Evolutionary conservation across 2,329 filamentous ascomycete species (phyloP).

Genomic region (Fusarium concolor): DNA sequence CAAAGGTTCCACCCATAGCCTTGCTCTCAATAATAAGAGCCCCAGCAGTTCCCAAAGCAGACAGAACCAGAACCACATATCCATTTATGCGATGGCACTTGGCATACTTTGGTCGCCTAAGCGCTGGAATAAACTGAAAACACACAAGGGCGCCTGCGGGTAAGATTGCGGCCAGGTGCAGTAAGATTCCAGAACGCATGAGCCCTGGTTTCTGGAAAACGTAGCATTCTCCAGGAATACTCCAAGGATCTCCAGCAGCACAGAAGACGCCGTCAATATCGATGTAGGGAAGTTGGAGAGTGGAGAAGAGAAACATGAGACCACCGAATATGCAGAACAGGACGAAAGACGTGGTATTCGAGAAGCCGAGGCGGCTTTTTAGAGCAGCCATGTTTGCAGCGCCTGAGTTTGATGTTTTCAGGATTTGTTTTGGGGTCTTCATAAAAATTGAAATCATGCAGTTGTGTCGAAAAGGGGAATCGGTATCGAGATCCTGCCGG

Average conservation of each 20-base stretch:
- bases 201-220: conserved; percentile 12
- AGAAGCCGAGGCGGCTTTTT: conserved; percentile 2
- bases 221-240: conserved; percentile 8
- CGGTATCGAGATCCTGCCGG: too few relatives aligned
- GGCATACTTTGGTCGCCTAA: background rate
- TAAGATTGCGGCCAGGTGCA: conserved; percentile 15
- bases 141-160: conserved; percentile 18
- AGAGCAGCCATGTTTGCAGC: background rate
- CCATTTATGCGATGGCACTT: conserved; percentile 16
- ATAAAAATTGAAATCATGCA: too few relatives aligned
- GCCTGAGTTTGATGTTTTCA: background rate
- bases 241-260: background rate
- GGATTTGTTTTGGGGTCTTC: too few relatives aligned
- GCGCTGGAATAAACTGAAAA: conserved; percentile 17
- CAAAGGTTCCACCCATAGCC: conserved; percentile 10
- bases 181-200: background rate
- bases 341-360: background rate
- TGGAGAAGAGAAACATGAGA: conserved; percentile 5
- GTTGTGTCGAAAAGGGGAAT: too few relatives aligned
- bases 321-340: background rate
- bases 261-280: conserved; percentile 23
- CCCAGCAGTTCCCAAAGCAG: background rate
- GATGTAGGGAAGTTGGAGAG: conserved; percentile 1
- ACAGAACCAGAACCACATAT: conserved; percentile 3
- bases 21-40: conserved; percentile 10